Base-by-base conservation (phyloP, 2,329 filamentous ascomycete species). In the Xylaria sp. region DNA sequence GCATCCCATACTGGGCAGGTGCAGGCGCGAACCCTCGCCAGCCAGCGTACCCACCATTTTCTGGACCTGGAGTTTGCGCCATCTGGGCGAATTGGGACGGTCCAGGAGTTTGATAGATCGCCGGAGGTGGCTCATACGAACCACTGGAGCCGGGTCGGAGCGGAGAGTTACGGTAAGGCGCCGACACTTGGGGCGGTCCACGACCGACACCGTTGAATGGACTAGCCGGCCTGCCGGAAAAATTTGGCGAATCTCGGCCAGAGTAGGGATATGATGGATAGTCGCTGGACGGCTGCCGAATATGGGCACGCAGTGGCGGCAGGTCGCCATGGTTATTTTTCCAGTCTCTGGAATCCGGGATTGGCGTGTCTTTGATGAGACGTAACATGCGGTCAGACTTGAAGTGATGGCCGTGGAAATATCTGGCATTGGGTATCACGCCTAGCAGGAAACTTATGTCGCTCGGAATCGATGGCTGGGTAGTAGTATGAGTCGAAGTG, bases 381-480 rank as follows among this genome's bases (percentile, higher is more conserved):
- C 84, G 82, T 6, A 94, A 87, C 74, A 97, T 78, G 54, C 82
- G 86, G 29, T 85, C 77, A 0, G 91, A 76, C 59, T 83, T 89
- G 64, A 96, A 88, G 9, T 85, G 82, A 38, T 84, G 82, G 18
- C 84, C 83, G 48, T 86, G 84, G 72, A 95, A 97, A 7, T 84
- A 79, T 20, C 88, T 83, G 1, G 89, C 82, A 1, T 84, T 79
- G 0, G 92, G 92, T 11, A 95, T 87, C 56, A 92, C 87, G 61
- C 87, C 85, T 9, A 95, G 77, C 16, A 86, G 66, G 61, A 85
- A 86, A 0, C 79, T 84, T 39, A 86, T 81, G 57, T 85, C 82
- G 39, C 90, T 85, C 22, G 93, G 91, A 37, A 97, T 80, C 0
- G 90, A 86, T 2, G 88, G 81, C 9, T 85, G 80, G 2, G 69